Evolutionary conservation across 192 early-diverging fungal species (phyloP), one percentile per base, ranked within the genome.

Genomic region (Nowakowskiella sp.): DNA sequence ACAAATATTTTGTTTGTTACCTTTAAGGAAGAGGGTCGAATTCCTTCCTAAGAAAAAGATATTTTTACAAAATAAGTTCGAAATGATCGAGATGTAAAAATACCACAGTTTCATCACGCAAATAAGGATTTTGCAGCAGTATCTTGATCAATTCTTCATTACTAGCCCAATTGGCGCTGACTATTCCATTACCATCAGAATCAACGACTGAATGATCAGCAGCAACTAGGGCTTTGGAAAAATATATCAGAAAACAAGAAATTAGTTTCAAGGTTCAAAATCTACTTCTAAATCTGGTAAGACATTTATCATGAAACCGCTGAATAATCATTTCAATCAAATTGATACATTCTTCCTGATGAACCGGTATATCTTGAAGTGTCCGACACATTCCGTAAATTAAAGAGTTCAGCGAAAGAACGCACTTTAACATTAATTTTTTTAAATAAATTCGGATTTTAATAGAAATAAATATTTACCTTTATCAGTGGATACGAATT

Each of bases 241-340:
- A 1, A 7, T 9, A 13, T 1, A n/a, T n/a, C n/a, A n/a, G n/a
- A n/a, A 57, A 28, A 63, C 6, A 23, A 30, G 3, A 61, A 64
- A 51, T 13, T 13, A 8, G n/a, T 27, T 22, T 42, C 9, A 24
- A 13, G 13, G 57, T 31, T 3, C 50, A 24, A 23, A 28, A 33
- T 55, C 13, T 53, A 70, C 72, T 50, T n/a, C 62, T 42, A 53
- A 68, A 77, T 9, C 67, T 25, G 1, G 48, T 13, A 6, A 44
- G 42, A 42, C 82, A 85, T 59, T 83, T 85, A 50, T 89, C 86
- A 47, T 77, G 80, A 52, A 78, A 89, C 51, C 75, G 77, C 27
- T 73, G 60, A 4, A 87, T 42, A 2, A 87, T 61, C 23, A 72
- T 65, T 48, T 89, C 84, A 42, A 88, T 78, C 70, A 87, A 82